These are phyloP conservation scores for Sclerotinia borealis DNA, from an alignment of 2,329 filamentous ascomycete species.

Conservation along the genomic window DNA sequence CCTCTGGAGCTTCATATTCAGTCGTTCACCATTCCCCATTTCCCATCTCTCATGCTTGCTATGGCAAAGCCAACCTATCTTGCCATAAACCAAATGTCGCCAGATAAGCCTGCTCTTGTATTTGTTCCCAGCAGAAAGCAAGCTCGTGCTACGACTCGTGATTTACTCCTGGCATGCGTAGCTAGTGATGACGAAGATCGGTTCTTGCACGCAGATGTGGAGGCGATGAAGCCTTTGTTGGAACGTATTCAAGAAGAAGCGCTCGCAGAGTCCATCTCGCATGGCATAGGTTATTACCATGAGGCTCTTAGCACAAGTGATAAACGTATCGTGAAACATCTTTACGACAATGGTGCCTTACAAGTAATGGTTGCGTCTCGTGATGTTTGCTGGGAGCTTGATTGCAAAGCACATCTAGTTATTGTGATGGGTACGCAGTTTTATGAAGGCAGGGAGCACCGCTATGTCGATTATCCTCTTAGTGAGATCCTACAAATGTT, in stretches of 20 bases:
- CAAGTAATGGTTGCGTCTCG: conserved; percentile 69
- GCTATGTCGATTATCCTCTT: conserved; percentile 93
- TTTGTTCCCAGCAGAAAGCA: conserved; percentile 95
- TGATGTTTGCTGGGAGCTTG: conserved; percentile 94
- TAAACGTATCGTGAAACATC: conserved; percentile 87
- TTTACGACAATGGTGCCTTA: conserved; percentile 71
- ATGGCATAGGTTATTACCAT: conserved; percentile 96
- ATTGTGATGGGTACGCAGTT: conserved; percentile 98
- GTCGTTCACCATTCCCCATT: conserved; percentile 91
- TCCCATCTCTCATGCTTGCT: conserved; percentile 95
- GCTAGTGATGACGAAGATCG: conserved; percentile 89
- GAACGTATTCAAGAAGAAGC: conserved; percentile 79
- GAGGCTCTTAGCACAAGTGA: conserved; percentile 85
- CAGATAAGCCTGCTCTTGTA: conserved; percentile 82
- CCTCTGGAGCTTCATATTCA: conserved; percentile 92
- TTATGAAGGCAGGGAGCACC: conserved; percentile 92
- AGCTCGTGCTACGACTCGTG: conserved; percentile 77
- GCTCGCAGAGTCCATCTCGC: conserved; percentile 80
- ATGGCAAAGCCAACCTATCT: conserved; percentile 95
- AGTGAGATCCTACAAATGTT: conserved; percentile 98
- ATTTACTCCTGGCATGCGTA: conserved; percentile 80
- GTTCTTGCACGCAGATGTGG: conserved; percentile 78
- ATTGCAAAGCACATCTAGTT: conserved; percentile 81
- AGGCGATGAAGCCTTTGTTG: conserved; percentile 77
- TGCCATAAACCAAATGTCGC: conserved; percentile 79